A percentile compares a stretch with the other conserved stretches of the same genome.
Evolutionary conservation across 1,284 basidiomycete genomes (phyloP).

Genomic region (Schizopora paradoxa): DNA sequence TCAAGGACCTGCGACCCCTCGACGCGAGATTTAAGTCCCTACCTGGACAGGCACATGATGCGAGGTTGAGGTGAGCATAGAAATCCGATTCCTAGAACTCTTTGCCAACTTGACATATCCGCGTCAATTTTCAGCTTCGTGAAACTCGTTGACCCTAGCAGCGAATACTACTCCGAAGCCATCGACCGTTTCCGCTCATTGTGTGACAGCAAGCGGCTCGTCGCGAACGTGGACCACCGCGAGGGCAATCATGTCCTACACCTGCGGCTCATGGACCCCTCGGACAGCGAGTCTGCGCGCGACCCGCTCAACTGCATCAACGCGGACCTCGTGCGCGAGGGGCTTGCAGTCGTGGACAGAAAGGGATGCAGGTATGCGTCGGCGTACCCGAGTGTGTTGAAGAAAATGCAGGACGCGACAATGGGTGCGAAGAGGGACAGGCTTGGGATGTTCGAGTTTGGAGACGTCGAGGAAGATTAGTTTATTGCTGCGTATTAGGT

Average conservation of each 20-base stretch:
- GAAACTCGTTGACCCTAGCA: constrained; percentile 71
- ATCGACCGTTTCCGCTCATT: constrained; percentile 79
- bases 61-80: constrained; percentile 65
- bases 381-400: constrained; percentile 65
- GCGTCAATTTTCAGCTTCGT: constrained; percentile 57
- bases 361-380: constrained; percentile 72
- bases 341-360: constrained; percentile 72
- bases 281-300: constrained; percentile 58
- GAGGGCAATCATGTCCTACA: constrained; percentile 77
- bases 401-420: constrained; percentile 60
- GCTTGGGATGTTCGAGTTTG: constrained; percentile 84
- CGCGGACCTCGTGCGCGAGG: constrained; percentile 76
- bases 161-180: constrained; percentile 83
- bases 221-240: constrained; percentile 85
- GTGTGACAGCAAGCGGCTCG: constrained; percentile 83
- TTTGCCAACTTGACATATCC: constrained; percentile 7
- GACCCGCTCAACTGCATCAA: constrained; percentile 80
- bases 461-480: constrained; percentile 78
- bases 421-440: constrained; percentile 69
- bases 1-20: constrained; percentile 73
- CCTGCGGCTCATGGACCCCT: constrained; percentile 83
- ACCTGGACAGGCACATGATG: constrained; percentile 80
- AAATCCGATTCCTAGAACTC: not conserved
- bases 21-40: constrained; percentile 83
- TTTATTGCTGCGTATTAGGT: too few relatives aligned